A percentile compares a stretch with the other conserved stretches of the same genome.
phyloP scores from a whole-genome alignment of 2,329 filamentous ascomycete genomes.

The Pseudophaeomoniella oleicola region DNA sequence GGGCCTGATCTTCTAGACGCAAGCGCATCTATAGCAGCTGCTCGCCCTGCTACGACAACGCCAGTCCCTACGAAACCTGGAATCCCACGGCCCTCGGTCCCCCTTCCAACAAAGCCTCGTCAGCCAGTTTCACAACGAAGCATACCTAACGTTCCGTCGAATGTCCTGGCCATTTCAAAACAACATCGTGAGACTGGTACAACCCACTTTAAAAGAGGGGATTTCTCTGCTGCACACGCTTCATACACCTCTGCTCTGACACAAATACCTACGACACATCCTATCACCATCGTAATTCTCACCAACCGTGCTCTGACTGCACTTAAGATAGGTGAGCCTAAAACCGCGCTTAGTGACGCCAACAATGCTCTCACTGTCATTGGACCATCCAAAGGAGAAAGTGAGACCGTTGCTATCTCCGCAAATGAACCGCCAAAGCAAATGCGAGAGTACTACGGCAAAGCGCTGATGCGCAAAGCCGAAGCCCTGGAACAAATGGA shows the following conservation, averaged over 20 bases:
- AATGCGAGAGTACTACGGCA: constrained; percentile 87
- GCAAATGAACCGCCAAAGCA: constrained; percentile 54
- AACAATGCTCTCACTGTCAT: constrained; percentile 70
- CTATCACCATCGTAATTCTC: constrained; percentile 72
- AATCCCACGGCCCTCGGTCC: constrained; percentile 19
- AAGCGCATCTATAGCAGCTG: constrained; percentile 12
- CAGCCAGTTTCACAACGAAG: constrained; percentile 33
- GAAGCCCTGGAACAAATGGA: constrained; percentile 94
- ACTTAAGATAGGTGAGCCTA: constrained; percentile 83
- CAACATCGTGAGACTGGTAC: constrained; percentile 66
- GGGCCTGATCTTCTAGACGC: constrained; percentile 50
- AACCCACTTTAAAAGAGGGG: constrained; percentile 83
- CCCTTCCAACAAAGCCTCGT: constrained; percentile 28
- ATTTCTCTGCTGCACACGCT: constrained; percentile 73
- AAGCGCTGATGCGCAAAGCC: constrained; percentile 85
- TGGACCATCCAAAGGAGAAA: constrained; percentile 61
- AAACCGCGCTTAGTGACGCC: constrained; percentile 71
- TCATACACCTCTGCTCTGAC: constrained; percentile 67
- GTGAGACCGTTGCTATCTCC: constrained; percentile 55
- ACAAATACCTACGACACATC: constrained; percentile 62
- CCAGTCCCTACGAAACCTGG: constrained; percentile 14
- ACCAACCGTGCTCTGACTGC: constrained; percentile 84
- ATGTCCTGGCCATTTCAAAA: constrained; percentile 61
- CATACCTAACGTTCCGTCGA: constrained; percentile 51
- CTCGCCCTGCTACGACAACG: constrained; percentile 2